Percentiles rank a stretch among this genome's conserved stretches.
phyloP scores from a whole-genome alignment of 148 eudicot species.

The Nepenthes mirabilis region DNA sequence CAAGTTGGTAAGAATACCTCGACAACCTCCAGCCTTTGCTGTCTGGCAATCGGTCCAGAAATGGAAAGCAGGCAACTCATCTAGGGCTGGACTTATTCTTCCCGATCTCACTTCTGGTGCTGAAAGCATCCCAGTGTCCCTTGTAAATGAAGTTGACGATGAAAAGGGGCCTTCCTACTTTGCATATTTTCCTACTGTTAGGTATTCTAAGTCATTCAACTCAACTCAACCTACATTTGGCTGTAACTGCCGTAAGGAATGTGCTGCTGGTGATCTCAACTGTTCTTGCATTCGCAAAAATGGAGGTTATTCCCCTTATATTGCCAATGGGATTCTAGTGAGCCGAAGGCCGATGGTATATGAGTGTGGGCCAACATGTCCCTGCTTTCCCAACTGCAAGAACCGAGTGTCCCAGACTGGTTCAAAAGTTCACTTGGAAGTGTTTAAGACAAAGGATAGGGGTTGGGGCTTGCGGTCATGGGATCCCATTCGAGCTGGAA shows the following conservation, averaged over 20 bases:
- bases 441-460: conserved; percentile 67
- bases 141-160: conserved; percentile 77
- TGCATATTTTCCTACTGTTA: conserved; percentile 45
- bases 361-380: conserved; percentile 74
- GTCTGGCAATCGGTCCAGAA: conserved; percentile 76
- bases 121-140: conserved; percentile 60
- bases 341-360: conserved; percentile 38
- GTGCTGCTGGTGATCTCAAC: conserved; percentile 60
- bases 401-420: conserved; percentile 66
- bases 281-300: conserved; percentile 71
- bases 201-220: conserved; percentile 37
- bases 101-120: conserved; percentile 87
- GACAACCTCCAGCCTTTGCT: conserved; percentile 63
- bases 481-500: conserved; percentile 72
- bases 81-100: conserved; percentile 63
- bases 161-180: conserved; percentile 88
- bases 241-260: conserved; percentile 56
- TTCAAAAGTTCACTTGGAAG: conserved; percentile 56
- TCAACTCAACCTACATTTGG: conserved; percentile 29
- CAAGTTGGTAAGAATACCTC: conserved; percentile 61
- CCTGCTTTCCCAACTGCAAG: conserved; percentile 58
- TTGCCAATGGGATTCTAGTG: conserved; percentile 42
- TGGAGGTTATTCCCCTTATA: conserved; percentile 56
- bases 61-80: conserved; percentile 53
- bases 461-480: conserved; percentile 89